A percentile compares a stretch with the other conserved stretches of the same genome.
These are phyloP conservation scores for Elsinoe arachidis DNA, from an alignment of 2,329 filamentous ascomycete species.

Conservation along the genomic window DNA sequence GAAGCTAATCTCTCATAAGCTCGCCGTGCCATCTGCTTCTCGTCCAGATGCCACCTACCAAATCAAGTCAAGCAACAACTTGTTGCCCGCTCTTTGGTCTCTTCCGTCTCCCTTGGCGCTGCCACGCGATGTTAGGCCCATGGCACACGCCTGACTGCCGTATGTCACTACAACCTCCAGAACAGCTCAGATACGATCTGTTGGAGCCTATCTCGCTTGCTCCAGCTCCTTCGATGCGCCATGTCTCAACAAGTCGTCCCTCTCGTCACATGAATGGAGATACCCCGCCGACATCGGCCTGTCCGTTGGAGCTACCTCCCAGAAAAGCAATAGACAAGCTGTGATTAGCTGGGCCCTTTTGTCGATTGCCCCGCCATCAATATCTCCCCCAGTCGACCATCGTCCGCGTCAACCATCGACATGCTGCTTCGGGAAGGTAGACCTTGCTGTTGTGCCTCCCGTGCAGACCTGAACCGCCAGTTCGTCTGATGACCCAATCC, in stretches of 20 bases:
- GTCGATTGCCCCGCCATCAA: conserved; percentile 12
- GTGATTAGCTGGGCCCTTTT: neutral
- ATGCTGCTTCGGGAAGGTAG: conserved; percentile 8
- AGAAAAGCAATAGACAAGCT: conserved; percentile 12
- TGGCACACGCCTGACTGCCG: neutral
- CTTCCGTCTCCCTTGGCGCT: conserved; percentile 1
- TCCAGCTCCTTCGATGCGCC: neutral
- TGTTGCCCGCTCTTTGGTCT: conserved; percentile 1
- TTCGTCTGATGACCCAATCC: neutral
- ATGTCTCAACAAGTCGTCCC: neutral
- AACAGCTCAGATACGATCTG: neutral
- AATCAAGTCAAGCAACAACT: neutral
- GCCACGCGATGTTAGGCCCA: conserved; percentile 6
- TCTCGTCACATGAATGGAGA: neutral
- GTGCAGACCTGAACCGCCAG: neutral
- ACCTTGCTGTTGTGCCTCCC: neutral
- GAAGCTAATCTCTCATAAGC: neutral
- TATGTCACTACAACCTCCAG: neutral
- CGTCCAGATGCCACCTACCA: conserved; percentile 7
- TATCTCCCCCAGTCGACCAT: conserved; percentile 8
- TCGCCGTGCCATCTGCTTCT: neutral
- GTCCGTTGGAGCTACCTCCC: conserved; percentile 4
- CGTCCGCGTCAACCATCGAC: conserved; percentile 6
- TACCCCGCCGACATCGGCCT: conserved; percentile 11
- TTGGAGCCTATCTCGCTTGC: conserved; percentile 4